Base-by-base conservation (phyloP, 1,284 basidiomycete species). In the Ganoderma sinense region DNA sequence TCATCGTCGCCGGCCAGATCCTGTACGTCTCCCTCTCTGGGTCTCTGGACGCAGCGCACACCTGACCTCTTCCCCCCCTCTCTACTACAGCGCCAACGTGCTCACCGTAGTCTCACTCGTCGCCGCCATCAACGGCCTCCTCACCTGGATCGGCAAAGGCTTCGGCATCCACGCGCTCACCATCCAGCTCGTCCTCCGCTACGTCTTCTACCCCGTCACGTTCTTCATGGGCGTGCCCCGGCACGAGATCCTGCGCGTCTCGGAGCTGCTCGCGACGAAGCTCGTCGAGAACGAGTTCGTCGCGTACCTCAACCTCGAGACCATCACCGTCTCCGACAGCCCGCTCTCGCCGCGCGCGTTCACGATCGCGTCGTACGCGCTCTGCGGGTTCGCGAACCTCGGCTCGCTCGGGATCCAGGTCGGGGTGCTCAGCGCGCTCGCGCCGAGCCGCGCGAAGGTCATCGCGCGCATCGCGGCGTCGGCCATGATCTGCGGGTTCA, bases 321-420 rank as follows among this genome's bases (percentile, higher is more conserved):
- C 80, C 0, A 85, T 93, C 68, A 86, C 85, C 81, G 72, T 74
- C 6, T 81, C 82, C 67, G 78, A 81, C 36, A 82, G 85, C 67
- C 89, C 92, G 10, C 86, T 95, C 66, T 89, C 88, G n/a, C 83
- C 80, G 45, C 92, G 93, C 65, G 93, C 88, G 60, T 94, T 85
- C 81, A 93, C 89, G 66, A 95, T 97, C 75, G 88, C 91, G 53
- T 91, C 91, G 41, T 96, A 95, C 78, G 91, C 91, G 51, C 91
- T 96, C 55, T 97, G 96, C 79, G 96, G 96, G 13, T 97, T 97
- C 78, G 95, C 94, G 67, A 97, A 97, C 82, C 84, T 95, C 51
- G 88, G 91, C 71, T 95, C 94, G 45, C 83, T 96, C 55, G 96
- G 95, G 80, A 96, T 97, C 78, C 94, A 97, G 82, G 92, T 97